Base-by-base conservation (phyloP, 352 stramenopile genomes). In the Phytophthora pisi region DNA sequence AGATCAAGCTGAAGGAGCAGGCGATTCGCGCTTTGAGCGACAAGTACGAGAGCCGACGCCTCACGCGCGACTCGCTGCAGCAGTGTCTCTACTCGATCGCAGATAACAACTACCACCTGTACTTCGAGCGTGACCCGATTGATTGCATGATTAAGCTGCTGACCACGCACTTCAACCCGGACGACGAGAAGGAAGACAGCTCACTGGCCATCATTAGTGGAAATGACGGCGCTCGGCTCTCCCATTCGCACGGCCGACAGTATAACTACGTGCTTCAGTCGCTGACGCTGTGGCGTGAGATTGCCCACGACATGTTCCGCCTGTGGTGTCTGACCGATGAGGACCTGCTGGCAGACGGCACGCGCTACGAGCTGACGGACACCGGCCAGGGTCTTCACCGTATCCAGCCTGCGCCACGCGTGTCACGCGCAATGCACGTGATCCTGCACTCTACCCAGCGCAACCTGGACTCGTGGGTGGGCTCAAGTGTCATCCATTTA, bases 91-190 rank as follows among this genome's bases (percentile, higher is more conserved):
- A 98, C 75, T 98, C 89, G 47, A 98, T 99, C 64, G 92, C 92
- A 24, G 96, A 99, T 78, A 99, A 99, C 79, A 97, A 98, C 70
- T 98, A 96, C 51, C 98, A 98, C 74, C 73, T 99, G 52, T 99
- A 99, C 77, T 98, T 96, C 64, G 98, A 99, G 72, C 93, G 96
- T 18, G 91, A 98, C 63, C 97, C 97, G 40, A 98, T 99, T 65
- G 96, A 99, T 69, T 94, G 95, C 38, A 97, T 98, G 80, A 98
- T 99, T 51, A 57, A 80, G 60, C 81, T 97, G 57, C 73, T 99
- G 30, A 85, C 81, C 16, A 67, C 78, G 51, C 77, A 97, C 70
- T 99, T 99, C 71, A 68, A 88, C 46, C 84, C 91, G n/a, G 72
- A 88, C 9, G 69, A 85, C 4, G 81, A 91, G 15, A 72, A 83